Evolutionary conservation across 495 filamentous ascomycete genomes (phyloP).

Genomic region (Penicillium waksmanii): DNA sequence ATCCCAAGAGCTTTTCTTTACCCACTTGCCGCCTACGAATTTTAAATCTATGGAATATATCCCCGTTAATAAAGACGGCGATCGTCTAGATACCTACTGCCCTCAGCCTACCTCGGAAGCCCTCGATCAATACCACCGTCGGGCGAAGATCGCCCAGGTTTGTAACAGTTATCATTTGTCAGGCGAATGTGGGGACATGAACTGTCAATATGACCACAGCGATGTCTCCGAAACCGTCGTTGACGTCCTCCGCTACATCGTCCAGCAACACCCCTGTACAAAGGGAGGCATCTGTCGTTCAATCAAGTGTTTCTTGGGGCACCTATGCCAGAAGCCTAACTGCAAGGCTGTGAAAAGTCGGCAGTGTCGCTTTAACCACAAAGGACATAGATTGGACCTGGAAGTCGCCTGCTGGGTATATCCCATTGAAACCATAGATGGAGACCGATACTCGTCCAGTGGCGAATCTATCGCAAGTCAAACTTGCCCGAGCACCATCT

Average conservation of each 20-base stretch:
- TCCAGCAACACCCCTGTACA: constrained; percentile 43
- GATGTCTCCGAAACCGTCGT: constrained; percentile 37
- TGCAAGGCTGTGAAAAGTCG: constrained; percentile 42
- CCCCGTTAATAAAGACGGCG: constrained; percentile 47
- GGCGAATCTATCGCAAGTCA: constrained; percentile 23
- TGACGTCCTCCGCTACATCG: constrained; percentile 41
- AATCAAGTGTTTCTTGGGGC: constrained; percentile 47
- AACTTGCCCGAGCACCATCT: constrained; percentile 16
- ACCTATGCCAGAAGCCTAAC: constrained; percentile 48
- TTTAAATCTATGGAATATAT: constrained; percentile 37
- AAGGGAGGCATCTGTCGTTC: constrained; percentile 39
- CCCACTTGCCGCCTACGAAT: constrained; percentile 28
- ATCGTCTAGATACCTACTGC: constrained; percentile 46
- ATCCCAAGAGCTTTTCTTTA: constrained; percentile 31
- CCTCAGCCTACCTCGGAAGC: constrained; percentile 31
- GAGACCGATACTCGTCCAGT: constrained; percentile 27
- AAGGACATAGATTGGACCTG: constrained; percentile 37
- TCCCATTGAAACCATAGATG: constrained; percentile 24
- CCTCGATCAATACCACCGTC: constrained; percentile 37
- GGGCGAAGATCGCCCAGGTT: constrained; percentile 38
- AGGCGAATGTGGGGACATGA: constrained; percentile 39
- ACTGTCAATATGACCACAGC: constrained; percentile 44
- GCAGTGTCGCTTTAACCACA: constrained; percentile 40
- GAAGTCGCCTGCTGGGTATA: constrained; percentile 33
- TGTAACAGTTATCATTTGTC: constrained; percentile 51